phyloP scores from a whole-genome alignment of 2,329 filamentous ascomycete species.

The Ceratocystiopsis minuta region DNA sequence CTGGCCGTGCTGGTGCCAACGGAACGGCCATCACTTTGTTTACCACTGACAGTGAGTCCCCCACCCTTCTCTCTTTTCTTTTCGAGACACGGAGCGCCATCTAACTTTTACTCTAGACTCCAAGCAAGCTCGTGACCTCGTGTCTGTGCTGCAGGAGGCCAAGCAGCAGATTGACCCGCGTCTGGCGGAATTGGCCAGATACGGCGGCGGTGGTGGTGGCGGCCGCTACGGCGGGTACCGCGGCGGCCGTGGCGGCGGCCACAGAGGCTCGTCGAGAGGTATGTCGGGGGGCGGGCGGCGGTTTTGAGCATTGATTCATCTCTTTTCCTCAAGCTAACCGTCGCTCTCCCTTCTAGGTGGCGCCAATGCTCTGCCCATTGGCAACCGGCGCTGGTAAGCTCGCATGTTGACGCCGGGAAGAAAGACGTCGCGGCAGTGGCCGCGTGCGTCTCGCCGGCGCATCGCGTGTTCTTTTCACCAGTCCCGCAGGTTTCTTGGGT shows the following conservation, averaged over 20 bases:
- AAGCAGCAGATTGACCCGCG: slow-evolving; percentile 97
- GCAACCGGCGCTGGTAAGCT: slow-evolving; percentile 32
- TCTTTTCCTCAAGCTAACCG: no score
- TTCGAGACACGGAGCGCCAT: slow-evolving; percentile 23
- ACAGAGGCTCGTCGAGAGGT: slow-evolving; percentile 21
- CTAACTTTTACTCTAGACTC: slow-evolving; percentile 38
- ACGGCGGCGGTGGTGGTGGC: slow-evolving; percentile 64
- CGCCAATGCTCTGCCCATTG: slow-evolving; percentile 31
- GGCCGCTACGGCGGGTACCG: slow-evolving; percentile 57
- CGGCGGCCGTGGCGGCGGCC: slow-evolving; percentile 36
- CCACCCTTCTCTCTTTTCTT: neutral
- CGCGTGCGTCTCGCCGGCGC: neutral
- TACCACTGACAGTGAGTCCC: slow-evolving; percentile 88
- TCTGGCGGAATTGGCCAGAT: slow-evolving; percentile 89
- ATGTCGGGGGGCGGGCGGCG: slow-evolving; percentile 10
- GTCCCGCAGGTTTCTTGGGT: neutral
- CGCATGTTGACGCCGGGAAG: neutral
- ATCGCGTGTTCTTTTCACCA: neutral
- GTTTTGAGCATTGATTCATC: no score
- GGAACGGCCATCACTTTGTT: slow-evolving; percentile 98
- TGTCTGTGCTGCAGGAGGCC: slow-evolving; percentile 80
- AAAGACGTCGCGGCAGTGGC: neutral
- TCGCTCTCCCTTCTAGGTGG: slow-evolving; percentile 1
- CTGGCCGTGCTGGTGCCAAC: slow-evolving; percentile 81
- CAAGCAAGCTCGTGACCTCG: slow-evolving; percentile 92